phyloP scores from a whole-genome alignment of 495 filamentous ascomycete species.

The Collariella sp. region DNA sequence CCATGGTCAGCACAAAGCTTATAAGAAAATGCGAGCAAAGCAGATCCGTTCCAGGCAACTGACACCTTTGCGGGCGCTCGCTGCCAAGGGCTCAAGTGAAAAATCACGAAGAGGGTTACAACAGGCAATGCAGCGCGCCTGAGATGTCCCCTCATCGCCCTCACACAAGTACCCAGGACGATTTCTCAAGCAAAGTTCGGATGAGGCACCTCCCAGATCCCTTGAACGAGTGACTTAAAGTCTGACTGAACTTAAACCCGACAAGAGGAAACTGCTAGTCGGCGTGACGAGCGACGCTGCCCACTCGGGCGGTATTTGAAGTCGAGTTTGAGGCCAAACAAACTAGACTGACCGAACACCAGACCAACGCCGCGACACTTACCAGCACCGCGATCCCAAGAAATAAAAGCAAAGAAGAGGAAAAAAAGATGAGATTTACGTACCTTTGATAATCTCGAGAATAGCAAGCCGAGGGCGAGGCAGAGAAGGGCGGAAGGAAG shows the following conservation, averaged over 20 bases:
- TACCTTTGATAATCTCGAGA: constrained; percentile 1
- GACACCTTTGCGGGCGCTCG: no score
- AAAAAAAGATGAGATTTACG: neutral
- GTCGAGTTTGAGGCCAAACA: neutral
- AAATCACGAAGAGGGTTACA: neutral
- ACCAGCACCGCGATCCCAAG: neutral
- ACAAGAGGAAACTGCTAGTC: neutral
- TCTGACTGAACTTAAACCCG: neutral
- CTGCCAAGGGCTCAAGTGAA: neutral
- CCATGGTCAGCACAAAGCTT: neutral
- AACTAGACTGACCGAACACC: neutral
- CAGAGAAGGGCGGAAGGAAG: neutral
- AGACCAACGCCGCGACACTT: neutral
- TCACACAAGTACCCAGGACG: neutral
- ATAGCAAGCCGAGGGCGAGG: neutral
- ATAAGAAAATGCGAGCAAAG: neutral
- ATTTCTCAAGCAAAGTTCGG: neutral
- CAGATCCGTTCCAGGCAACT: neutral
- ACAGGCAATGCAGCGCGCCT: neutral
- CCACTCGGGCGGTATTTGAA: neutral
- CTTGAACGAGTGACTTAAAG: neutral
- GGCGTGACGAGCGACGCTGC: neutral
- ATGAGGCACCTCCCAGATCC: neutral
- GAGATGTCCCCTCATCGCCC: neutral
- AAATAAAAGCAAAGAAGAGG: neutral